Percentiles rank a stretch among this genome's conserved stretches.
Conservation (phyloP, 352 stramenopile genomes). For the Globisporangium lucens region DNA sequence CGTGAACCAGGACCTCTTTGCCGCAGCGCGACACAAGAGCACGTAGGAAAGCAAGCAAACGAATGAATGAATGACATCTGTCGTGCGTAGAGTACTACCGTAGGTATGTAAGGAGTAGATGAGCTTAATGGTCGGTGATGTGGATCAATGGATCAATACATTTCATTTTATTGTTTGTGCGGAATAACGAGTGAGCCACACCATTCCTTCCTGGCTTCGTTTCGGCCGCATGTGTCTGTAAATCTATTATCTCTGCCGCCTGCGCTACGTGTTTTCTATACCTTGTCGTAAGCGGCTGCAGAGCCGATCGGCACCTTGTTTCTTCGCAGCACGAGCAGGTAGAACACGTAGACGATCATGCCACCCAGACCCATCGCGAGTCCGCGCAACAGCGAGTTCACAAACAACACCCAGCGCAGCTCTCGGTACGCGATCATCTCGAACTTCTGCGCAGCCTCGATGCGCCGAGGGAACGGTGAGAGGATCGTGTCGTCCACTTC, state of each 20-base stretch:
- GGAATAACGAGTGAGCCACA: not conserved
- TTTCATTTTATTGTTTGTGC: not conserved
- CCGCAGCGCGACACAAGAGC: conserved; percentile 18
- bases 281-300: conserved; percentile 67
- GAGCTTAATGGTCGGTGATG: not conserved
- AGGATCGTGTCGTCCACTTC: conserved; percentile 74
- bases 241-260: conserved; percentile 7
- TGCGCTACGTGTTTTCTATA: conserved; percentile 33
- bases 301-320: conserved; percentile 34
- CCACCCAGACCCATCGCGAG: conserved; percentile 69
- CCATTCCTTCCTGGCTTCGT: conserved; percentile 3
- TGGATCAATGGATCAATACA: conserved; percentile 6
- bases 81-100: not conserved
- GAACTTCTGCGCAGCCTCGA: conserved; percentile 69
- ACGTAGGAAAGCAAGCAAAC: conserved; percentile 14
- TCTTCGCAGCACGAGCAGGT: conserved; percentile 63
- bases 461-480: conserved; percentile 52
- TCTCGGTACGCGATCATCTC: conserved; percentile 81
- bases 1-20: conserved; percentile 31
- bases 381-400: conserved; percentile 72
- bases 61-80: not conserved
- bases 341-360: conserved; percentile 83
- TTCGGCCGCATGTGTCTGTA: not conserved
- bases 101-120: not conserved
- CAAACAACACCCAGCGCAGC: conserved; percentile 76